Evolutionary conservation across 2,329 filamentous ascomycete genomes (phyloP), one percentile per base, ranked within the genome.

Genomic region (Trichoderma guizhouense): DNA sequence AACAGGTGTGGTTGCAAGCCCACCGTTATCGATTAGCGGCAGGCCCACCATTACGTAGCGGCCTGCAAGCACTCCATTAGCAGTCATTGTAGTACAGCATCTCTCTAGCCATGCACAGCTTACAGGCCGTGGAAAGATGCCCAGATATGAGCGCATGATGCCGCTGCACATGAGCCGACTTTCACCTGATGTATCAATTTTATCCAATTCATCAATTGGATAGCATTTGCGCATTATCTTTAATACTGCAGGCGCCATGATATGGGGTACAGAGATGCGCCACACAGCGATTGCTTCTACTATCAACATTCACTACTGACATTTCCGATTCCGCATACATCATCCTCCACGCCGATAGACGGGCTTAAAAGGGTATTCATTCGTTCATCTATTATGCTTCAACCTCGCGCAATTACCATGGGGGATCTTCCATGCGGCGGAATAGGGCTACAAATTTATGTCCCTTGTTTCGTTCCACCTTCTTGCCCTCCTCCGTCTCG

Each of bases 401-500:
- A 21, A 15, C 28, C 2, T 18, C 36, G 12, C n/a, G 47, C 34
- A 30, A 39, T 39, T 84, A 89, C 94, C 94, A 97, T 21, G 88
- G 86, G 8, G 94, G 94, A 83, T 97, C 92, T 78, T 92, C 90
- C 74, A 91, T 83, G 74, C 96, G 90, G 78, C 92, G 88, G 81
- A 96, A 99, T 64, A 97, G 89, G 53, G 94, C 95, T 62, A 98
- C 92, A 82, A 92, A 97, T 83, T 98, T 99, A 79, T 90, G 89
- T 0, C 96, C 96, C 55, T 93, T 90, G 82, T 98, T 97, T 79
- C 96, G 89, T 76, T 91, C 89, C 15, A 99, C 96, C 84, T 99
- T 99, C 85, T 97, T 98, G 39, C 95, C 94, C 84, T 99, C 97
- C 81, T 99, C 96, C 4, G 97, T 99, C 83, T 96, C 94, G 43